Conservation (phyloP, 163 green algal genomes). For the Coccomyxa subellipsoidea region DNA sequence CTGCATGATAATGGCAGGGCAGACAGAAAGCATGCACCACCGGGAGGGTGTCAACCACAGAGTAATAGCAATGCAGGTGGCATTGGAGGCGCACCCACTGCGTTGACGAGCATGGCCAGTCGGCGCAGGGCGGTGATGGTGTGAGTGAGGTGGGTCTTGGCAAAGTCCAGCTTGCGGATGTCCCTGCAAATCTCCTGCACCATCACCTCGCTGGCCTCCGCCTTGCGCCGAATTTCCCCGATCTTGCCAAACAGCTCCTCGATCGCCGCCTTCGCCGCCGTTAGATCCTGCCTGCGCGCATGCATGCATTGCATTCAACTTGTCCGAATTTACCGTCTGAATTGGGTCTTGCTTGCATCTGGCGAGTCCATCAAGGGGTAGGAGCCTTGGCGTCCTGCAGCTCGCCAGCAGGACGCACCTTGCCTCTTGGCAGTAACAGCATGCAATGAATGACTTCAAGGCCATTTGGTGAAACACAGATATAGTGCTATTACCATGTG, state of each 20-base stretch:
- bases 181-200: constrained; percentile 94
- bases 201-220: constrained; percentile 87
- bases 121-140: constrained; percentile 91
- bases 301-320: no score
- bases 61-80: not conserved
- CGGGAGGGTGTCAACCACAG: not conserved
- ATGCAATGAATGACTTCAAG: no score
- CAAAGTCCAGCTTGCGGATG: constrained; percentile 95
- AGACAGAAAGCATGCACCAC: not conserved
- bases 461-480: no score
- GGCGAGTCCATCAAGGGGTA: no score
- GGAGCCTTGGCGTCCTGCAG: no score
- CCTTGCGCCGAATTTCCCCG: constrained; percentile 83
- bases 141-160: constrained; percentile 92
- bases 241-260: constrained; percentile 80
- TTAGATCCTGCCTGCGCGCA: constrained; percentile 74
- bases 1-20: no score
- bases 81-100: constrained; percentile 40
- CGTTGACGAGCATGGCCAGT: constrained; percentile 80
- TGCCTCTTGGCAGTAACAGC: no score
- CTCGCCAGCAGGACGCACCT: no score
- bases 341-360: not conserved
- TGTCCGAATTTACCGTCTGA: no score
- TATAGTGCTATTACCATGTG: no score
- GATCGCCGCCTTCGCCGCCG: constrained; percentile 70